These are phyloP conservation scores for Diversispora eburnea DNA, from an alignment of 192 early-diverging fungal species.

Conservation along the genomic window DNA sequence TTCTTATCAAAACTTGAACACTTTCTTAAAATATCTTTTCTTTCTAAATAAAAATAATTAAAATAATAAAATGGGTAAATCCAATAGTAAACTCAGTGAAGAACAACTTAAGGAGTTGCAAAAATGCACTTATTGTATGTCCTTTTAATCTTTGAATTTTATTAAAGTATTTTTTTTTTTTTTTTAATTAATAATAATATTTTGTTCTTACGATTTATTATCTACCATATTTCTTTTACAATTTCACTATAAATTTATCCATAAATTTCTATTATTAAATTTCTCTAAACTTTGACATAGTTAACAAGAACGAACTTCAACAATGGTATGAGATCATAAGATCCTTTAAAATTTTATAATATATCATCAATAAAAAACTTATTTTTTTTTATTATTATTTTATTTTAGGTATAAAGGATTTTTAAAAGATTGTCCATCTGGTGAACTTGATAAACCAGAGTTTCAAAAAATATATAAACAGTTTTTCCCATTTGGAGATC, in stretches of 20 bases:
- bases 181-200: neutral
- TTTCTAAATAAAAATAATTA: too few species aligned
- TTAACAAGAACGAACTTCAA: constrained; percentile 92
- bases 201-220: neutral
- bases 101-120: constrained; percentile 80
- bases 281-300: constrained; percentile 30
- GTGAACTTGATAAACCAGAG: constrained; percentile 76
- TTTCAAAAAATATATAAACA: constrained; percentile 94
- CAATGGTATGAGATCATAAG: constrained; percentile 64
- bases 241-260: neutral
- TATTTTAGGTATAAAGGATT: constrained; percentile 83
- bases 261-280: too few species aligned
- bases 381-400: neutral
- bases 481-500: constrained; percentile 96
- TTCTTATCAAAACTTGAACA: too few species aligned
- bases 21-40: too few species aligned
- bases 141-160: too few species aligned
- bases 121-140: constrained; percentile 76
- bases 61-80: constrained; percentile 66
- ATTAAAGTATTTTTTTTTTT: constrained; percentile 16
- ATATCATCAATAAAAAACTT: too few species aligned
- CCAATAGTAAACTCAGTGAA: constrained; percentile 76
- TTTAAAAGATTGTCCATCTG: constrained; percentile 86
- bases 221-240: neutral
- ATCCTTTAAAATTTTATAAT: too few species aligned